Percentiles rank a stretch among this genome's conserved stretches.
These are phyloP conservation scores for Celoporthe dispersa DNA, from an alignment of 2,329 filamentous ascomycete genomes.

Conservation along the genomic window DNA sequence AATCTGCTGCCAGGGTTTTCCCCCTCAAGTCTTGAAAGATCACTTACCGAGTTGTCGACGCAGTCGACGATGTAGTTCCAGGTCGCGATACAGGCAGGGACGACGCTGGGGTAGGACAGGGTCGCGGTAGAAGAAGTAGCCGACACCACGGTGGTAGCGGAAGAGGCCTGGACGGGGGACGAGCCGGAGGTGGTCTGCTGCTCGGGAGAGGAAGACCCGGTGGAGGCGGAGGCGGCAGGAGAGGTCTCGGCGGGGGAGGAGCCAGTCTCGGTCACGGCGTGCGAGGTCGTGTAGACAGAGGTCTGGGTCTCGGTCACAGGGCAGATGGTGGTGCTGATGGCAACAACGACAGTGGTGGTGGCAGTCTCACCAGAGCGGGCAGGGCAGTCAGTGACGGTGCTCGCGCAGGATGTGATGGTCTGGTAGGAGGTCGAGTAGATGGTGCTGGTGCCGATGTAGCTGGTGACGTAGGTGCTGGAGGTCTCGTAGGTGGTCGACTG, in stretches of 20 bases:
- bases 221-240: conserved; percentile 27
- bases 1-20: background rate
- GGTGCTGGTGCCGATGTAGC: conserved; percentile 35
- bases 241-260: conserved; percentile 31
- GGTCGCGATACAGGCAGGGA: conserved; percentile 90
- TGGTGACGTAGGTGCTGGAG: conserved; percentile 29
- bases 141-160: conserved; percentile 44
- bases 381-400: conserved; percentile 56
- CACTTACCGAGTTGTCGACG: conserved; percentile 69
- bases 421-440: conserved; percentile 54
- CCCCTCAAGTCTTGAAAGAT: background rate
- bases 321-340: conserved; percentile 65
- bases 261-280: conserved; percentile 21
- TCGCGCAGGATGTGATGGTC: conserved; percentile 56
- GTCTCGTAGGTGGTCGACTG: conserved; percentile 25
- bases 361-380: conserved; percentile 48
- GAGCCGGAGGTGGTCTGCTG: conserved; percentile 27
- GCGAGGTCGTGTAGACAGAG: conserved; percentile 37
- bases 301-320: conserved; percentile 60
- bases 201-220: conserved; percentile 20
- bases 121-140: conserved; percentile 46
- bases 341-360: conserved; percentile 58
- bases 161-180: conserved; percentile 37
- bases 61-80: conserved; percentile 79
- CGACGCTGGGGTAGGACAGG: conserved; percentile 67